Conservation (phyloP, 306 rosid species). For the Cucumis cinereus region DNA sequence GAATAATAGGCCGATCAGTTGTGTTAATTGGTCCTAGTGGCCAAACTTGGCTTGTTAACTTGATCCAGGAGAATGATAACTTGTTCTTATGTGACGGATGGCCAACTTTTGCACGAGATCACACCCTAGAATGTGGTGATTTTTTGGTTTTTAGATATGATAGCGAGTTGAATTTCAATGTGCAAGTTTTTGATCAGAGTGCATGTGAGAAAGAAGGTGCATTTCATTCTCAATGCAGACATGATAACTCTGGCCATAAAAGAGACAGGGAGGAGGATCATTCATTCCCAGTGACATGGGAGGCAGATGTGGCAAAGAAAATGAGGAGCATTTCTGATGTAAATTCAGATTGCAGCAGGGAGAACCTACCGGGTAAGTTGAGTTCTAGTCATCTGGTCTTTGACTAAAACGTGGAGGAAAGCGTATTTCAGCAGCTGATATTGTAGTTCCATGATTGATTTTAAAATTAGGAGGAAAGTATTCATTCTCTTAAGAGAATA, state of each 20-base stretch:
- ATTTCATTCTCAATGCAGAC: constrained; percentile 49
- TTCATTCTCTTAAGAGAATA: background rate
- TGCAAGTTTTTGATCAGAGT: constrained; percentile 66
- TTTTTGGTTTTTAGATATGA: constrained; percentile 77
- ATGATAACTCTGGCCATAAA: constrained; percentile 26
- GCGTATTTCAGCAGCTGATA: background rate
- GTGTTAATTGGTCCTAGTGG: constrained; percentile 68
- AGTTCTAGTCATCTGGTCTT: constrained; percentile 12
- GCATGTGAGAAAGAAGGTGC: constrained; percentile 79
- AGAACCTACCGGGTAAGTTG: constrained; percentile 4
- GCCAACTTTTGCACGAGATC: constrained; percentile 60
- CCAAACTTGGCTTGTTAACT: constrained; percentile 49
- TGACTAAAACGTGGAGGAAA: background rate
- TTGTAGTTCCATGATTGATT: background rate
- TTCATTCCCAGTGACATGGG: constrained; percentile 27
- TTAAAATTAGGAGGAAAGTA: background rate
- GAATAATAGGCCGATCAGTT: constrained; percentile 37
- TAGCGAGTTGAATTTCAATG: constrained; percentile 51
- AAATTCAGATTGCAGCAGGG: background rate
- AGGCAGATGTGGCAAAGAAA: constrained; percentile 38
- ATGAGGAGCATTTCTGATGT: constrained; percentile 23
- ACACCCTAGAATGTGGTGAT: constrained; percentile 59
- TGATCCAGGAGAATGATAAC: constrained; percentile 41
- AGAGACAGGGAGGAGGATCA: constrained; percentile 30
- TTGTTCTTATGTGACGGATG: constrained; percentile 60